phyloP scores from a whole-genome alignment of 1,139 yeast species.

The Lodderomyces pseudojiufengensis region DNA sequence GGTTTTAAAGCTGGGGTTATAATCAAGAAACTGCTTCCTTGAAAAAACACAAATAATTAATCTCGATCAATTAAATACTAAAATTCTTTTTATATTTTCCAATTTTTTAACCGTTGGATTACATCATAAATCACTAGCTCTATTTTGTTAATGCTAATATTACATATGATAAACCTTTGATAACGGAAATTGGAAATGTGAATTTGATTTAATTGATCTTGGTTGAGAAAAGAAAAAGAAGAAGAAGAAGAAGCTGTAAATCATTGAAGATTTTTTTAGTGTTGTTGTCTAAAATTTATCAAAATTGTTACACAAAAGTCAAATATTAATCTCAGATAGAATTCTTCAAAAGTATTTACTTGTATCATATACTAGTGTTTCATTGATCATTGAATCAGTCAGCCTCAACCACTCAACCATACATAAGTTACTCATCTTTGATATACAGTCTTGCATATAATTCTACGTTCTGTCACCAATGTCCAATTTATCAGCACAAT shows the following conservation, averaged over 20 bases:
- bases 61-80: slow-evolving; percentile 23
- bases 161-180: no score
- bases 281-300: not conserved
- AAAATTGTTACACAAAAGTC: not conserved
- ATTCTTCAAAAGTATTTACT: no score
- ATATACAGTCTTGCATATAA: no score
- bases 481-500: slow-evolving; percentile 47
- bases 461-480: no score
- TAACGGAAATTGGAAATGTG: not conserved
- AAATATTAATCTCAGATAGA: no score
- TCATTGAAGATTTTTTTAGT: not conserved
- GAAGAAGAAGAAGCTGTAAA: not conserved
- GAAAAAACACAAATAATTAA: slow-evolving; percentile 13
- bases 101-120: no score
- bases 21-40: slow-evolving; percentile 12
- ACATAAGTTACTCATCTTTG: no score
- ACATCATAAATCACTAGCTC: slow-evolving; percentile 6
- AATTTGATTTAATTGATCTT: slow-evolving; percentile 1
- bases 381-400: slow-evolving; percentile 46
- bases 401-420: slow-evolving; percentile 31
- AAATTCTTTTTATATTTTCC: no score
- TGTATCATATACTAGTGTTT: slow-evolving; percentile 25
- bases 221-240: slow-evolving; percentile 2
- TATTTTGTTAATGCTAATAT: slow-evolving; percentile 10
- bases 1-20: slow-evolving; percentile 56